Evolutionary conservation across 441 rosid species (phyloP).

Genomic region (Mallotus repandus): DNA sequence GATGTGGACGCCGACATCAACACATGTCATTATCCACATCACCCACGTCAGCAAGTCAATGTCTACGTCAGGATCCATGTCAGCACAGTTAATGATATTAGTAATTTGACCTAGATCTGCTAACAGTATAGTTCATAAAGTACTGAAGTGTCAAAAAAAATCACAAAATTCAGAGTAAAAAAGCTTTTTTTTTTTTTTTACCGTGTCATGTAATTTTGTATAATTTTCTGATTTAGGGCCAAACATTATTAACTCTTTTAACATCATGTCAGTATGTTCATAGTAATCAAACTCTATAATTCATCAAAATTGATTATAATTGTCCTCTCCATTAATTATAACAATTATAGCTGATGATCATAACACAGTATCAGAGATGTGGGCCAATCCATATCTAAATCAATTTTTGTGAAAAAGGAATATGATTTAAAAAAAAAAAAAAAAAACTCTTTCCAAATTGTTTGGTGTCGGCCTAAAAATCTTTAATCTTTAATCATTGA

Average conservation of each 20-base stretch:
- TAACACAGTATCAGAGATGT: constrained; percentile 4
- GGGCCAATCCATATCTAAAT: constrained; percentile 1
- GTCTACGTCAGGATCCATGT: too few species aligned
- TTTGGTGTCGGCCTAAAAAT: constrained; percentile 9
- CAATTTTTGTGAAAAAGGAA: not conserved
- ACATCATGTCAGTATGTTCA: not conserved
- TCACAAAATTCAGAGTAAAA: too few species aligned
- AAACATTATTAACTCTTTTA: not conserved
- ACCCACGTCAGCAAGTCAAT: too few species aligned
- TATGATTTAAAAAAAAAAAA: not conserved
- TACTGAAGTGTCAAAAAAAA: too few species aligned
- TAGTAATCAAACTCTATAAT: not conserved
- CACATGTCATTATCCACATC: too few species aligned
- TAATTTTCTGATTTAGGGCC: too few species aligned
- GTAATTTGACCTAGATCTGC: too few species aligned
- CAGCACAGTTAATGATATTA: too few species aligned
- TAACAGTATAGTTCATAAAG: too few species aligned
- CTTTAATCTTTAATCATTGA: not conserved
- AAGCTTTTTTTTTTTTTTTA: too few species aligned
- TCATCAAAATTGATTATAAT: constrained; percentile 15
- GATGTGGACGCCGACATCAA: too few species aligned
- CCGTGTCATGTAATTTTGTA: too few species aligned
- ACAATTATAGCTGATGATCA: not conserved
- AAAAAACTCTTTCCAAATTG: constrained; percentile 4
- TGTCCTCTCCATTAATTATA: constrained; percentile 17